These are phyloP conservation scores for Colletotrichum horii DNA, from an alignment of 2,329 filamentous ascomycete genomes.

Conservation along the genomic window DNA sequence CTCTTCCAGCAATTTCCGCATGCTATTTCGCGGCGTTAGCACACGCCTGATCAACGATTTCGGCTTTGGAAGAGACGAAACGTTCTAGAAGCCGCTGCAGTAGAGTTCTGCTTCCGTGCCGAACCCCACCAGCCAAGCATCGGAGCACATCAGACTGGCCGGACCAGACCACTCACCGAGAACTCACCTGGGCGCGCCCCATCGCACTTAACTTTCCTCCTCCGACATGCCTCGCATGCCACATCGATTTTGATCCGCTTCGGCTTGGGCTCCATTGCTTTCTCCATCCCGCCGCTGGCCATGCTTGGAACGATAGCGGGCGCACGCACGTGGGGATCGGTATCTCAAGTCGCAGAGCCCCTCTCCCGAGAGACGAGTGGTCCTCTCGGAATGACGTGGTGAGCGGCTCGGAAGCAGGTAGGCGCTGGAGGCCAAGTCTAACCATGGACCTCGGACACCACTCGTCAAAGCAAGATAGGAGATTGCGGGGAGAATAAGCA, in stretches of 20 bases:
- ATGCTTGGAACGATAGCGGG: neutral
- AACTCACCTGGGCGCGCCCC: slow-evolving; percentile 40
- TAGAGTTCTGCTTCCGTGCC: neutral
- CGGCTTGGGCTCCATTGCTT: slow-evolving; percentile 21
- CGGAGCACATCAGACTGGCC: neutral
- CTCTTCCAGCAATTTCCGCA: slow-evolving; percentile 37
- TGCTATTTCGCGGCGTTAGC: slow-evolving; percentile 22
- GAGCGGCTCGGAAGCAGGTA: neutral
- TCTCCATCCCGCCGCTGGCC: neutral
- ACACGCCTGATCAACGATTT: no score
- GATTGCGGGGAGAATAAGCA: slow-evolving; percentile 2
- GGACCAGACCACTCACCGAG: neutral
- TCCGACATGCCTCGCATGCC: slow-evolving; percentile 47
- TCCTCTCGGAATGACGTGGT: neutral
- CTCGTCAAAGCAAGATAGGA: neutral
- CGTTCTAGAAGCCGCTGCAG: neutral
- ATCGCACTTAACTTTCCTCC: slow-evolving; percentile 47
- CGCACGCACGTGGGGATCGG: neutral
- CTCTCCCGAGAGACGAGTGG: neutral
- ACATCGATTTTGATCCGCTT: slow-evolving; percentile 50
- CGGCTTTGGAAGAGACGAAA: neutral
- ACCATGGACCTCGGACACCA: slow-evolving; percentile 8
- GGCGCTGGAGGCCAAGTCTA: neutral
- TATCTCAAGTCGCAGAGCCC: neutral
- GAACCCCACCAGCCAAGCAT: neutral